Evolutionary conservation across 2,329 filamentous ascomycete species (phyloP), one percentile per base, ranked within the genome.

Genomic region (Lasiodiplodia citricola): DNA sequence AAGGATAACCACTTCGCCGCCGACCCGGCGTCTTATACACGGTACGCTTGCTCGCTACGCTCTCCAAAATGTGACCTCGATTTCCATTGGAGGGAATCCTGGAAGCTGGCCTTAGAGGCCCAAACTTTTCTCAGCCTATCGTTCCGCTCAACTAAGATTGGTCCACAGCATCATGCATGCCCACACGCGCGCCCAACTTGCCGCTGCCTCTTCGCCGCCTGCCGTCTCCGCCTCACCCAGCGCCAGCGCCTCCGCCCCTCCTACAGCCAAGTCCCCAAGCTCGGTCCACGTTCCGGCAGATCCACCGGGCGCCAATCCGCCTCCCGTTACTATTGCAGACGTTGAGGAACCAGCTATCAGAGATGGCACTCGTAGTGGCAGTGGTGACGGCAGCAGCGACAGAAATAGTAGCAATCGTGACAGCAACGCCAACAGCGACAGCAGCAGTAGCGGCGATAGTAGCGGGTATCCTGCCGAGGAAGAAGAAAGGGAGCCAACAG

Each of bases 121-220:
- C 18, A n/a, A 8, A 3, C 4, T 47, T 47, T n/a, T 21, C 8
- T 14, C 44, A 8, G 41, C 3, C 41, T 7, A n/a, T n/a, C 18
- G 21, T n/a, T 14, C 44, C n/a, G 44, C 44, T 18, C 4, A 44
- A 18, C 8, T 23, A 21, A 31, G 41, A 35, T 54, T 51, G 37
- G 16, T 11, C 4, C n/a, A 23, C 47, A 68, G 66, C 50, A 68
- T 63, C 37, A 68, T 68, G 66, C 66, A 63, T 50, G 51, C 57
- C 37, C 66, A 68, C 25, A 68, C 66, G 21, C 47, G 51, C 31
- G 66, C 66, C n/a, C 66, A 68, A 31, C 50, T 68, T 11, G 56
- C 50, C 31, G 66, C 66, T 14, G 35, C 66, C 13, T 55, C 66
- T 8, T 47, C 47, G 10, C 60, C 50, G 21, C 25, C 64, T 38